Base-by-base conservation (phyloP, 306 rosid genomes). In the Senna siamea region DNA sequence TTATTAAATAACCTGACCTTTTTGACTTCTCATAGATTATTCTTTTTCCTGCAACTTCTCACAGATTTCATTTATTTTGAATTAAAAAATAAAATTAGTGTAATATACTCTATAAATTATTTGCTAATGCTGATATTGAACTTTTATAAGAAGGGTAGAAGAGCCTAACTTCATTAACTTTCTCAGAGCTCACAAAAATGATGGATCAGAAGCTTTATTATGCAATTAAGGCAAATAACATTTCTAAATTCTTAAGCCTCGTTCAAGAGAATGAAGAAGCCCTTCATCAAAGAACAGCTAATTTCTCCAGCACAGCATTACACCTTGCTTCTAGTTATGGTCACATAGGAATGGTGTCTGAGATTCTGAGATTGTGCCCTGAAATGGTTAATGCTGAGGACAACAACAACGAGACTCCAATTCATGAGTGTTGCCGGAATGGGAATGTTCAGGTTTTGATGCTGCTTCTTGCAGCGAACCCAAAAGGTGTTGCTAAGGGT, bases 311-410 rank as follows among this genome's bases (percentile, higher is more conserved):
- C 83, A 87, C 94, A n/a, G 83, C 78, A 48, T 71, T 91, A 61
- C 97, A 91, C 83, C 66, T 85, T 35, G 97, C 97, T 69, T 75
- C 87, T 0, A 82, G 69, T 75, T 80, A 79, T 56, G 94, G 89
- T 7, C 86, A 83, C 72, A 15, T 23, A 13, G 86, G 79, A 28
- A 79, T 85, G 32, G 94, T 80, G 18, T 65, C 69, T 8, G 88
- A 84, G 47, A 91, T 87, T 26, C 28, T 82, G n/a, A 84, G 69
- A 66, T 6, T 85, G 46, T 77, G 72, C 46, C 92, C 97, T 10
- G 85, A 85, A 28, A 60, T 92, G 93, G 89, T 79, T 74, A 72
- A 79, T 47, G 78, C 87, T 5, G 81, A 79, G 78, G 84, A 91
- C 69, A 79, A 77, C 32, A 66, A 73, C 54, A 37, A 69, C 13